These are phyloP conservation scores for Chaetothyriales sp. DNA, from an alignment of 2,329 filamentous ascomycete species.

Conservation along the genomic window DNA sequence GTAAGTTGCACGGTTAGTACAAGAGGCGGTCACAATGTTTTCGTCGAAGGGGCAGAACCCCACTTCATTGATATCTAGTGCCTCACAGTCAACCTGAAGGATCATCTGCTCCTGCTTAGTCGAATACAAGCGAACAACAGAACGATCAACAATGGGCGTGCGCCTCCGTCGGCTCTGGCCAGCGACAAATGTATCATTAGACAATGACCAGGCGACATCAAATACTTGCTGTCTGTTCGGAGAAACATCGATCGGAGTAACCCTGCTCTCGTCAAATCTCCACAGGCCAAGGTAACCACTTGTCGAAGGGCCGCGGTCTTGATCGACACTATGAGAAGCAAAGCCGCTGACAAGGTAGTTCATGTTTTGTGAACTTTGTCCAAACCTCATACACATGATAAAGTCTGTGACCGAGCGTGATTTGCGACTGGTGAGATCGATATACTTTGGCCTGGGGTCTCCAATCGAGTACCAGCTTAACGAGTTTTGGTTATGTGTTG, in stretches of 20 bases:
- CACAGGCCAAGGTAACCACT: conserved; percentile 41
- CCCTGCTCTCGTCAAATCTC: conserved; percentile 30
- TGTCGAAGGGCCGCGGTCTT: conserved; percentile 19
- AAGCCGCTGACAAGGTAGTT: conserved; percentile 41
- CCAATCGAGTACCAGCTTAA: conserved; percentile 20
- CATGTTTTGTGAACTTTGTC: conserved; percentile 23
- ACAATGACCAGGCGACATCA: conserved; percentile 43
- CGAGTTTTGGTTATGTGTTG: conserved; percentile 20
- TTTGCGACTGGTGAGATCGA: conserved; percentile 18
- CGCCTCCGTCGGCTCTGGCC: conserved; percentile 22
- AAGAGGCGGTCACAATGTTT: conserved; percentile 41
- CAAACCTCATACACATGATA: conserved; percentile 36
- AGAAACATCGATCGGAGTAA: conserved; percentile 25
- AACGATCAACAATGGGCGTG: conserved; percentile 23
- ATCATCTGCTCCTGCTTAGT: conserved; percentile 23
- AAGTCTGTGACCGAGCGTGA: conserved; percentile 17
- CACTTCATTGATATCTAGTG: conserved; percentile 47
- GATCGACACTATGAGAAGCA: conserved; percentile 26
- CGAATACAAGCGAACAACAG: conserved; percentile 40
- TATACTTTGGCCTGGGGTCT: conserved; percentile 17
- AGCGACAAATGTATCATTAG: conserved; percentile 35
- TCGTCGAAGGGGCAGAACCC: conserved; percentile 32
- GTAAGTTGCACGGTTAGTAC: conserved; percentile 44
- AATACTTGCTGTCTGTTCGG: conserved; percentile 41
- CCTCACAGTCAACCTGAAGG: conserved; percentile 40